A percentile compares a stretch with the other conserved stretches of the same genome.
phyloP scores from a whole-genome alignment of 2,329 filamentous ascomycete genomes.

The Aspergillus persii region DNA sequence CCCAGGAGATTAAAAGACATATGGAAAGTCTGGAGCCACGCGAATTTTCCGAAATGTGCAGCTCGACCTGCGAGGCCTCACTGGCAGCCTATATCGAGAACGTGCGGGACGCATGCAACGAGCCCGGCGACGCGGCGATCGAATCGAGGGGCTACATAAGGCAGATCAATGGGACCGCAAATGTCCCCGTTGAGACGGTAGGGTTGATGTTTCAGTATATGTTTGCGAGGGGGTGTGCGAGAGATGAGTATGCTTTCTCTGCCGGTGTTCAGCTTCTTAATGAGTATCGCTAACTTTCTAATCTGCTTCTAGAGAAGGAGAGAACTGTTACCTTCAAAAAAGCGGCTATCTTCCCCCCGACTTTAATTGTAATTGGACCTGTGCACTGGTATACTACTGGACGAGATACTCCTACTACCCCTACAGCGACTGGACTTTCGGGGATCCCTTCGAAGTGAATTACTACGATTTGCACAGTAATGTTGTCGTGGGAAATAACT shows the following conservation, averaged over 20 bases:
- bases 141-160: not conserved
- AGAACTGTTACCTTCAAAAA: constrained; percentile 6
- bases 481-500: not conserved
- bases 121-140: constrained; percentile 5
- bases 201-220: constrained; percentile 7
- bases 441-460: not conserved
- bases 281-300: not conserved
- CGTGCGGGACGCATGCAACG: constrained; percentile 2
- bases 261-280: too few relatives aligned
- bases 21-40: not conserved
- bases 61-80: constrained; percentile 6
- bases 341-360: not conserved
- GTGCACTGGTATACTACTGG: constrained; percentile 10
- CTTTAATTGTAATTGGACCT: constrained; percentile 8
- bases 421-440: constrained; percentile 7
- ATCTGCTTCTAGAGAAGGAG: not conserved
- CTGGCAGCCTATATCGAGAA: constrained; percentile 8
- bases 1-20: not conserved
- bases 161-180: not conserved
- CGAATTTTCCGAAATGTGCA: constrained; percentile 11
- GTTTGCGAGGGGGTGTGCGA: constrained; percentile 10
- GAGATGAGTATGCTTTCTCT: constrained; percentile 7
- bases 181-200: constrained; percentile 7
- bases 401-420: constrained; percentile 12
- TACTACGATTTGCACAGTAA: not conserved